Evolutionary conservation across 1,139 yeast species (phyloP).

Genomic region (Blastobotrys capitulatus): DNA sequence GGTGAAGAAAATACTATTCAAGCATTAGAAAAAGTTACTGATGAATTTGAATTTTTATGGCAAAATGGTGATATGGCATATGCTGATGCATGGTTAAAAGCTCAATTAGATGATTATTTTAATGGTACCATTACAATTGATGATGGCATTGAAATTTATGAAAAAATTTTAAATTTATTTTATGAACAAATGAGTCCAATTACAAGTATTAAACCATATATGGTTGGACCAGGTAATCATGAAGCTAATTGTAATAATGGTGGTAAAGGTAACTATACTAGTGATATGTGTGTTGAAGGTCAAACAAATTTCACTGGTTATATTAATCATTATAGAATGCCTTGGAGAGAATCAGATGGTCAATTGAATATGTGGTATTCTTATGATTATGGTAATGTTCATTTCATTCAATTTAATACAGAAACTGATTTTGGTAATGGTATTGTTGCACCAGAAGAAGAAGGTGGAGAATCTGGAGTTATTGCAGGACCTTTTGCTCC

Average conservation of each 20-base stretch:
- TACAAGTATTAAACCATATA: slow-evolving; percentile 24
- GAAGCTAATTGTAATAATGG: slow-evolving; percentile 30
- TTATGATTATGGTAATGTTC: slow-evolving; percentile 30
- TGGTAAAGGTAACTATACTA: slow-evolving; percentile 19
- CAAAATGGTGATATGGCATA: slow-evolving; percentile 31
- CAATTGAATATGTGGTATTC: slow-evolving; percentile 30
- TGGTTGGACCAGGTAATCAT: slow-evolving; percentile 32
- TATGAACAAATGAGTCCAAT: slow-evolving; percentile 25
- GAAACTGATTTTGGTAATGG: slow-evolving; percentile 26
- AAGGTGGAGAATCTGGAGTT: slow-evolving; percentile 11
- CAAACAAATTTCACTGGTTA: slow-evolving; percentile 27
- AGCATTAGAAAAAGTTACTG: slow-evolving; percentile 20
- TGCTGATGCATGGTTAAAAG: slow-evolving; percentile 30
- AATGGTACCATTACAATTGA: slow-evolving; percentile 12
- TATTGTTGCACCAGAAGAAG: slow-evolving; percentile 22
- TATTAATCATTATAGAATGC: slow-evolving; percentile 25
- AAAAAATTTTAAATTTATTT: slow-evolving; percentile 22
- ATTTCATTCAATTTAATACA: slow-evolving; percentile 30
- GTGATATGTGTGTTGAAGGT: slow-evolving; percentile 22
- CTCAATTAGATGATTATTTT: slow-evolving; percentile 20
- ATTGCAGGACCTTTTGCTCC: slow-evolving; percentile 21
- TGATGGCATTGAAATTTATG: slow-evolving; percentile 18
- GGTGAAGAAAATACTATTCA: slow-evolving; percentile 24
- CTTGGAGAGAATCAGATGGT: slow-evolving; percentile 21
- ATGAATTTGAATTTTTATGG: slow-evolving; percentile 26